A percentile compares a stretch with the other conserved stretches of the same genome.
Conservation (phyloP, 2,329 filamentous ascomycete genomes). For the Aspergillus chevalieri region DNA sequence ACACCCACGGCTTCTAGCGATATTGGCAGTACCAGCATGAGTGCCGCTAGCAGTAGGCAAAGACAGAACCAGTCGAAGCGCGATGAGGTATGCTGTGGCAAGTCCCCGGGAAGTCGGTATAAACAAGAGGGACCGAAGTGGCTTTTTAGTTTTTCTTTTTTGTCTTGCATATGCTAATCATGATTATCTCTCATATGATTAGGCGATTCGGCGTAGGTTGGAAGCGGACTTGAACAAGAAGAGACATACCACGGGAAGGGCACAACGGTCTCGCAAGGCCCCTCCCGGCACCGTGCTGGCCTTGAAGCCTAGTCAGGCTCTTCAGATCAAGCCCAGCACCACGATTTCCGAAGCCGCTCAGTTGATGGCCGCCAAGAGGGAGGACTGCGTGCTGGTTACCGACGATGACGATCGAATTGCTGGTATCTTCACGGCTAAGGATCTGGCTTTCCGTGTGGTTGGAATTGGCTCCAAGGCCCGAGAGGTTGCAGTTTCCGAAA, state of each 20-base stretch:
- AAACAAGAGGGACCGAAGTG: neutral
- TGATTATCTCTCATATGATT: constrained; percentile 7
- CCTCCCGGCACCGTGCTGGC: constrained; percentile 93
- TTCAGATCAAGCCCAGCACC: constrained; percentile 93
- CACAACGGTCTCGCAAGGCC: constrained; percentile 82
- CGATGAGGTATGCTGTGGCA: constrained; percentile 71
- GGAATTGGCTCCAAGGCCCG: constrained; percentile 82
- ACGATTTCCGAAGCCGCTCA: constrained; percentile 95
- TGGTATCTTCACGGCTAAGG: constrained; percentile 98
- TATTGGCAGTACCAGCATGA: constrained; percentile 63
- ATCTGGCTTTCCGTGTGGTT: constrained; percentile 94
- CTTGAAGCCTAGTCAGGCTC: constrained; percentile 86
- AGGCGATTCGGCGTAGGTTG: constrained; percentile 96
- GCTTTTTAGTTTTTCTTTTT: neutral
- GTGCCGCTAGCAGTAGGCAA: constrained; percentile 80
- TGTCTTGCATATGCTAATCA: constrained; percentile 17
- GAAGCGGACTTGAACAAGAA: constrained; percentile 98
- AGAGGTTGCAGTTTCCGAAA: constrained; percentile 89
- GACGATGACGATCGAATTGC: constrained; percentile 97
- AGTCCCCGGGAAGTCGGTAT: neutral
- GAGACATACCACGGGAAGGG: constrained; percentile 71
- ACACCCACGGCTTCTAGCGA: constrained; percentile 44
- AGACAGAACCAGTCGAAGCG: constrained; percentile 93
- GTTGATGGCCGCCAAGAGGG: constrained; percentile 96
- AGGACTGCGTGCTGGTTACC: constrained; percentile 95